Base-by-base conservation (phyloP, 2,329 filamentous ascomycete genomes). In the Microthyrium microscopicum region DNA sequence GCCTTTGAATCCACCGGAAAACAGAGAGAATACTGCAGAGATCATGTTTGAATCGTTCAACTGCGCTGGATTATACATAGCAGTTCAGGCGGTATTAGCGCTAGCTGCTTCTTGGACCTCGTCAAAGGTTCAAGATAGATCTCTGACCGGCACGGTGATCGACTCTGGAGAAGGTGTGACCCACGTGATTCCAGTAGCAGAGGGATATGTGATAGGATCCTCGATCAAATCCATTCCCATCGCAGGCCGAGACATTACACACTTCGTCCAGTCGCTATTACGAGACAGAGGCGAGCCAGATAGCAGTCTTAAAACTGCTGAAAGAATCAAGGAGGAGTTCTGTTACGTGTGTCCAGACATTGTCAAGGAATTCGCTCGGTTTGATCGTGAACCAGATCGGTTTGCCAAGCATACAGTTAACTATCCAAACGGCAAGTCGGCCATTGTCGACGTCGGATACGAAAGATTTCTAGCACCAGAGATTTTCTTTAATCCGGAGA, bases 1-100 rank as follows among this genome's bases (percentile, higher is more conserved):
- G 81, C 89, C 89, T 42, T 69, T 98, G 52, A 98, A 98, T 58
- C 89, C 89, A 22, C 89, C 89, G 19, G 89, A 98, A 62, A 95
- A 98, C 60, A 84, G 89, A 52, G 89, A 98, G 60, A 94, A 93
- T 56, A 95, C 89, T 18, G 89, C 89, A 56, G 89, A 98, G 57
- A 98, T 98, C 60, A 94, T 98, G 73, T 98, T 98, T 62, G 89
- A 98, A 55, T 95, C 89, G 3, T 98, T 98, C 68, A 98, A 98
- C 63, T 95, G 89, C 57, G 87, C 89, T 38, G 89, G 89, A 60
- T 76, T 98, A 43, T 98, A 98, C 60, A 98, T 98, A 54, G 89
- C 89, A 29, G 89, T 98, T 11, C 89, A 98, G 61, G 89, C 89
- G 20, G 89, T 98, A 16, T 76, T 98, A 36, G 89, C 91, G 12